Evolutionary conservation across 1,284 basidiomycete genomes (phyloP).

Genomic region (Pseudozyma sp.): DNA sequence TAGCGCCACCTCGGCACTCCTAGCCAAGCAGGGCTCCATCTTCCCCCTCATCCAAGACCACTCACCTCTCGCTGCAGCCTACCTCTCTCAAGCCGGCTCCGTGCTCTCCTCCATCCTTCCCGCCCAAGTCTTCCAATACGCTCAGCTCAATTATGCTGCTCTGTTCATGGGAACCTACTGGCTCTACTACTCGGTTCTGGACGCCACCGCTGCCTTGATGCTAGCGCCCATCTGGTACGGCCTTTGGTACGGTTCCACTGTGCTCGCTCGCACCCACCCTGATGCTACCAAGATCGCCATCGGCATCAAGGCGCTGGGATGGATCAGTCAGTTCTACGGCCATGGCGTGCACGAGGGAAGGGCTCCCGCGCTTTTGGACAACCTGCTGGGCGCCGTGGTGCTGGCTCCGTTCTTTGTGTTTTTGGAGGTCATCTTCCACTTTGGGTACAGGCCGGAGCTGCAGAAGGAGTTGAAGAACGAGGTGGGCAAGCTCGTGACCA

Average conservation of each 20-base stretch:
- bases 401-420: constrained; percentile 63
- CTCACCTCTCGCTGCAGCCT: constrained; percentile 31
- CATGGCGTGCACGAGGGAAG: constrained; percentile 62
- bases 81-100: constrained; percentile 40
- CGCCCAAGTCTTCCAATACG: constrained; percentile 27
- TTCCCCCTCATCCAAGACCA: constrained; percentile 39
- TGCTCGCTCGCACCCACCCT: constrained; percentile 30
- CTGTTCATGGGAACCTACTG: constrained; percentile 53
- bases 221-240: constrained; percentile 54
- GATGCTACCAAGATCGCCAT: constrained; percentile 38
- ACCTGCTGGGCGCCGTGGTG: constrained; percentile 59
- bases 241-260: constrained; percentile 32
- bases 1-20: constrained; percentile 28
- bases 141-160: constrained; percentile 37
- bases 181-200: constrained; percentile 58
- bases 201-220: constrained; percentile 44
- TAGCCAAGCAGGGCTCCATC: constrained; percentile 44
- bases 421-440: constrained; percentile 57
- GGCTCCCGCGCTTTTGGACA: constrained; percentile 60
- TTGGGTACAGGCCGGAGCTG: constrained; percentile 59
- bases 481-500: constrained; percentile 42
- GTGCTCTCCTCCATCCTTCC: constrained; percentile 25
- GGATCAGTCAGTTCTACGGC: constrained; percentile 62
- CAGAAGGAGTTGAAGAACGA: constrained; percentile 62
- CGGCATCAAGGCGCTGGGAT: constrained; percentile 44